Evolutionary conservation across 2,329 filamentous ascomycete genomes (phyloP).

Genomic region (Monilinia fructigena): DNA sequence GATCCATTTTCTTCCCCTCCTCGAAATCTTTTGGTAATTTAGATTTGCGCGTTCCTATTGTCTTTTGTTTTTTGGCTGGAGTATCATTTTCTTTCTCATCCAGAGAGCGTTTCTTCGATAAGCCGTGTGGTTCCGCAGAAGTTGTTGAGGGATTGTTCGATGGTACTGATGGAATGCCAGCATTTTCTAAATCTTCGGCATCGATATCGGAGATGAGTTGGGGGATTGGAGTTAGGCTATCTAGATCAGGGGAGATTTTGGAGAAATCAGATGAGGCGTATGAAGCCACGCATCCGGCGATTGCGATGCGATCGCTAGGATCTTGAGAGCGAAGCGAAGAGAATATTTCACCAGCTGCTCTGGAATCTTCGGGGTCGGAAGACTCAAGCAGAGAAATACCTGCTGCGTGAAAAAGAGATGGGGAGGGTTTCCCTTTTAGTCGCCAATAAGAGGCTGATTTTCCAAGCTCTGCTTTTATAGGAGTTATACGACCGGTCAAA

Average conservation of each 20-base stretch:
- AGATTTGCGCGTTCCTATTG: conserved; percentile 48
- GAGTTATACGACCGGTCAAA: conserved; percentile 68
- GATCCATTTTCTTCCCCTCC: conserved; percentile 75
- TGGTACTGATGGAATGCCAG: conserved; percentile 58
- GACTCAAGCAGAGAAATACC: conserved; percentile 81
- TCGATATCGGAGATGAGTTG: conserved; percentile 61
- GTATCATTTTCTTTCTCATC: conserved; percentile 56
- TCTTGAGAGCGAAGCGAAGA: conserved; percentile 65
- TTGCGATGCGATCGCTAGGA: conserved; percentile 65
- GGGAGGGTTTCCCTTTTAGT: conserved; percentile 55
- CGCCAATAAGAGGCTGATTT: conserved; percentile 83
- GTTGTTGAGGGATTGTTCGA: conserved; percentile 37
- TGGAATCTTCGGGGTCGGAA: conserved; percentile 63
- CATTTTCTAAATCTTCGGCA: conserved; percentile 60
- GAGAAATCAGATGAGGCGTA: conserved; percentile 62
- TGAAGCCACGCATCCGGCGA: conserved; percentile 83
- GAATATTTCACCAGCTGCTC: conserved; percentile 76
- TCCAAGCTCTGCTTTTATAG: conserved; percentile 70
- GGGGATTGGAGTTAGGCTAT: conserved; percentile 60
- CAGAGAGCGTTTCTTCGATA: conserved; percentile 49
- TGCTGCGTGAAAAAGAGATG: conserved; percentile 75
- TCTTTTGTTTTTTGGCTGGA: conserved; percentile 39
- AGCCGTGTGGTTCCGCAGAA: conserved; percentile 43
- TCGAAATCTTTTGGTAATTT: conserved; percentile 73
- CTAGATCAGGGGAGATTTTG: conserved; percentile 54